A percentile compares a stretch with the other conserved stretches of the same genome.
Evolutionary conservation across 2,329 filamentous ascomycete species (phyloP).

Genomic region (Calonectria honghensis): DNA sequence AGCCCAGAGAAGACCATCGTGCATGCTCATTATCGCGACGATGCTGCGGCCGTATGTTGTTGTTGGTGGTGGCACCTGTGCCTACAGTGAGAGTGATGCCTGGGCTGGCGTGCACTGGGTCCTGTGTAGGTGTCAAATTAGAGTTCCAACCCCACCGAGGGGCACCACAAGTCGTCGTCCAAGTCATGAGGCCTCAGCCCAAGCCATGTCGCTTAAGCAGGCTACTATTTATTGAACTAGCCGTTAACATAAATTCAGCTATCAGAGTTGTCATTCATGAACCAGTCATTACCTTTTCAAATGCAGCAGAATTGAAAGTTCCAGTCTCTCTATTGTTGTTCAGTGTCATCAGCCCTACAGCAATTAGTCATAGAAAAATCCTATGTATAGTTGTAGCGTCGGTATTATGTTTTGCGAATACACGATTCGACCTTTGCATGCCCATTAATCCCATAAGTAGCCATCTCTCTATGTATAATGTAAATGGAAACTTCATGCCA

Average conservation of each 20-base stretch:
- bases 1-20: constrained; percentile 71
- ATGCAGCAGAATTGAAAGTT: not conserved
- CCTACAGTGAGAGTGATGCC: constrained; percentile 3
- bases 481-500: not conserved
- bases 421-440: not conserved
- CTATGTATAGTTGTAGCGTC: not conserved
- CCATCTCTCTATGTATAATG: not conserved
- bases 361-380: not conserved
- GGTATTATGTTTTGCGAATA: not conserved
- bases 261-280: not conserved
- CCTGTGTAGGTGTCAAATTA: constrained; percentile 25
- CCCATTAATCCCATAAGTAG: not conserved
- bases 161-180: constrained; percentile 2
- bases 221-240: not conserved
- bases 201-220: not conserved
- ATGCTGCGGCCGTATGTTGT: constrained; percentile 3
- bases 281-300: not conserved
- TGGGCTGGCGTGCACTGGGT: constrained; percentile 7
- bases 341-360: not conserved
- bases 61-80: not conserved
- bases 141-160: constrained; percentile 26
- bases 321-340: not conserved
- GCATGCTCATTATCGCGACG: constrained; percentile 58
- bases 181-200: not conserved
- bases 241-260: not conserved